These are phyloP conservation scores for Komagataella pastoris DNA, from an alignment of 805 yeast species.

Conservation along the genomic window DNA sequence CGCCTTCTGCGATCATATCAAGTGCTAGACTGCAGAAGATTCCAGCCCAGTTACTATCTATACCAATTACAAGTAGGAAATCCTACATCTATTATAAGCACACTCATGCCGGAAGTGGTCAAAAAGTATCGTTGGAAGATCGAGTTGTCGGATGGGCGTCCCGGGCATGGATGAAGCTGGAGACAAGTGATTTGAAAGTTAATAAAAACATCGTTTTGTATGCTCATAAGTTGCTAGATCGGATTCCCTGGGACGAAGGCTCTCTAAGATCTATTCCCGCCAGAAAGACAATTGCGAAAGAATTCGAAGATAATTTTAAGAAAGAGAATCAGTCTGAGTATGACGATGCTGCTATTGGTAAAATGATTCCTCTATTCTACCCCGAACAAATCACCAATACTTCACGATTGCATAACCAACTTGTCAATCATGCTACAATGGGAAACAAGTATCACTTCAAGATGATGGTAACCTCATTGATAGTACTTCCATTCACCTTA, in stretches of 20 bases:
- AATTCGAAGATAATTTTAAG: slow-evolving; percentile 19
- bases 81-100: slow-evolving; percentile 63
- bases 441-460: slow-evolving; percentile 42
- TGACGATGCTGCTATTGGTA: not conserved
- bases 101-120: slow-evolving; percentile 18
- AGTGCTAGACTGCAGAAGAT: slow-evolving; percentile 6
- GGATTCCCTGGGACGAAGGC: slow-evolving; percentile 72
- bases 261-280: slow-evolving; percentile 70
- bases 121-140: slow-evolving; percentile 20
- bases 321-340: slow-evolving; percentile 9
- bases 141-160: slow-evolving; percentile 33
- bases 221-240: slow-evolving; percentile 38
- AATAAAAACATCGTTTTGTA: slow-evolving; percentile 46
- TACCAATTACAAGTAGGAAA: slow-evolving; percentile 55
- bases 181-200: slow-evolving; percentile 35
- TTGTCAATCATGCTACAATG: slow-evolving; percentile 25
- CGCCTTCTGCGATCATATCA: not conserved
- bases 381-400: slow-evolving; percentile 26
- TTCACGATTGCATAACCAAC: slow-evolving; percentile 19
- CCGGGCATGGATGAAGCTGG: slow-evolving; percentile 51
- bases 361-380: slow-evolving; percentile 30
- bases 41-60: slow-evolving; percentile 48
- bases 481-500: slow-evolving; percentile 62
- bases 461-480: slow-evolving; percentile 35
- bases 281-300: slow-evolving; percentile 39